A percentile compares a stretch with the other conserved stretches of the same genome.
Conservation (phyloP, 768 basidiomycete species). For the Russula griseocarnosa region DNA sequence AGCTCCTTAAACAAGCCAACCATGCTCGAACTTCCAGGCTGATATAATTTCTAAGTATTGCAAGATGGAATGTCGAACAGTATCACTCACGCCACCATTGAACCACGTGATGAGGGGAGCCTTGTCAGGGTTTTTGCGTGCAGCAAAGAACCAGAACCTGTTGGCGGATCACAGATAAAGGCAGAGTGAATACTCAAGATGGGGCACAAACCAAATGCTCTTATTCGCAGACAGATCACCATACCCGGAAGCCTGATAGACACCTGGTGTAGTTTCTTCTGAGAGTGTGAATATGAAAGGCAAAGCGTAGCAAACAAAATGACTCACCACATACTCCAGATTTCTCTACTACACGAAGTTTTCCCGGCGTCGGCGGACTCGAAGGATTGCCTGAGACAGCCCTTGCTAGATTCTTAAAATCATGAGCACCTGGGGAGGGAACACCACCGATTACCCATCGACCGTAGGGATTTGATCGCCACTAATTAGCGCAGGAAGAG, state of each 20-base stretch:
- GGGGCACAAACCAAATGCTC: conserved; percentile 50
- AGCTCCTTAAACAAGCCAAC: conserved; percentile 90
- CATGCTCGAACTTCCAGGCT: conserved; percentile 42
- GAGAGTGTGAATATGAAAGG: background rate
- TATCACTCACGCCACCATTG: conserved; percentile 46
- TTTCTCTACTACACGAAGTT: conserved; percentile 55
- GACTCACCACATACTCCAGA: conserved; percentile 53
- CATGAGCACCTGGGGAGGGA: too few relatives aligned
- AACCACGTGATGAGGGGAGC: conserved; percentile 67
- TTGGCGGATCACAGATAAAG: background rate
- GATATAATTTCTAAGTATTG: background rate
- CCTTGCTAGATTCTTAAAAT: background rate
- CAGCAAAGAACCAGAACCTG: conserved; percentile 69
- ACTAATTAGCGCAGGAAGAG: conserved; percentile 27
- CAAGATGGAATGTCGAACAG: background rate
- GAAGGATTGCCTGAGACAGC: conserved; percentile 8
- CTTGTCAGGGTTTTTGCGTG: conserved; percentile 54
- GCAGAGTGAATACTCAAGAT: too few relatives aligned
- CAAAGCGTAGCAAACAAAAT: background rate
- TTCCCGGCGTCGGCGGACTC: conserved; percentile 38
- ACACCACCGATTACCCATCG: conserved; percentile 52
- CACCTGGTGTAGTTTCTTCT: conserved; percentile 53
- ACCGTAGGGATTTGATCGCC: conserved; percentile 48
- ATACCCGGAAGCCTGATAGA: conserved; percentile 61
- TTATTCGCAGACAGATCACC: conserved; percentile 52